Percentiles rank a stretch among this genome's conserved stretches.
These are phyloP conservation scores for Lolium multiflorum DNA, from an alignment of 176 grass and related monocot genomes.

Conservation along the genomic window DNA sequence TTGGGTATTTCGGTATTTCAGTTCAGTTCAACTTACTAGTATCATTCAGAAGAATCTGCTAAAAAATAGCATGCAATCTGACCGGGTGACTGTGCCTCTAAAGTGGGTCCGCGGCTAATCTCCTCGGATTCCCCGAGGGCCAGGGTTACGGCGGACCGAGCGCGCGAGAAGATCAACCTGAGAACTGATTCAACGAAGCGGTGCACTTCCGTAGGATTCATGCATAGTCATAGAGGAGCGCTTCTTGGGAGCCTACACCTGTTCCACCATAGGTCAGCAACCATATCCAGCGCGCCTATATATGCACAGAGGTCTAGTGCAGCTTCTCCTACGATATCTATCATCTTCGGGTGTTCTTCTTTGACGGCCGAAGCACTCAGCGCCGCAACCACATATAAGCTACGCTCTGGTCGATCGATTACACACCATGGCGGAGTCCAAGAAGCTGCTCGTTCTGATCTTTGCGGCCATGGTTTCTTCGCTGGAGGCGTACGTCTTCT, in stretches of 20 bases:
- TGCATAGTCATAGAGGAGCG: slow-evolving; percentile 27
- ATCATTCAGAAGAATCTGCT: not conserved
- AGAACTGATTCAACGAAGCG: slow-evolving; percentile 15
- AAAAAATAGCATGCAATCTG: not conserved
- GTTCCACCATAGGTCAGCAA: slow-evolving; percentile 19
- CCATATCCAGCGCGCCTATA: slow-evolving; percentile 5
- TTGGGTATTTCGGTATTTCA: not conserved
- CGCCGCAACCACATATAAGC: not conserved
- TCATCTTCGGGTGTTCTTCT: not conserved
- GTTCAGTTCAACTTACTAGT: no score
- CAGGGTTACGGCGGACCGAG: not conserved
- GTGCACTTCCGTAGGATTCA: not conserved
- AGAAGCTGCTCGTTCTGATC: slow-evolving; percentile 16
- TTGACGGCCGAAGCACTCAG: not conserved
- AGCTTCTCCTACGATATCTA: not conserved
- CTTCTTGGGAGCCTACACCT: slow-evolving; percentile 27
- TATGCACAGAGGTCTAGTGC: not conserved
- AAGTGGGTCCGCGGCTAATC: not conserved
- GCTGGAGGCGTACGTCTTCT: slow-evolving; percentile 69
- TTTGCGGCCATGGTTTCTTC: slow-evolving; percentile 39
- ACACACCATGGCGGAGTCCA: not conserved
- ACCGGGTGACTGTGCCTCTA: not conserved
- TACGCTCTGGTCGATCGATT: not conserved
- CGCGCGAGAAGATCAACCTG: not conserved
- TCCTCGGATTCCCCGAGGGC: not conserved